These are phyloP conservation scores for Cyclotella cryptica DNA, from an alignment of 108 stramenopile genomes.

Conservation along the genomic window DNA sequence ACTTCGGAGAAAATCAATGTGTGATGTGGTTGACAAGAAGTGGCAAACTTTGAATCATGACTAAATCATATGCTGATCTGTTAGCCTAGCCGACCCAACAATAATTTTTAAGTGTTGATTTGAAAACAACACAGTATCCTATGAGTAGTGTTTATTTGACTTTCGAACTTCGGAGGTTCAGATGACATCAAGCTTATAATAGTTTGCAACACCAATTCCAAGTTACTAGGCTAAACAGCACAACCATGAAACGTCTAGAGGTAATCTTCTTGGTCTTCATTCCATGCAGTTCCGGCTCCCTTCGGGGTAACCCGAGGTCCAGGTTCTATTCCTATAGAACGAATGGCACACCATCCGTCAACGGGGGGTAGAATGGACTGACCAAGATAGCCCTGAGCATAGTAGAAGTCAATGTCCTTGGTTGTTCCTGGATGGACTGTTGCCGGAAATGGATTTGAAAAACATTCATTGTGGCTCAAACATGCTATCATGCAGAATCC, in stretches of 20 bases:
- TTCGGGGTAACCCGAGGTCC: constrained; percentile 8
- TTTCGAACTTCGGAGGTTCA: no score
- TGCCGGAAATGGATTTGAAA: neutral
- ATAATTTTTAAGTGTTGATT: no score
- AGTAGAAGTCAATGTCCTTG: constrained; percentile 89
- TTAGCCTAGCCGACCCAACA: no score
- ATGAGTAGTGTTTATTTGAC: no score
- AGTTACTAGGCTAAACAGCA: no score
- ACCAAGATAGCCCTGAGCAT: constrained; percentile 34
- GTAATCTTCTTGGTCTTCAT: neutral
- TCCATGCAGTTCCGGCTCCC: neutral
- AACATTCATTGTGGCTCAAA: neutral
- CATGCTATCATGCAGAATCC: neutral
- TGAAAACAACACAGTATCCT: no score
- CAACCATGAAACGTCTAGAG: neutral
- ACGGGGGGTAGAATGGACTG: constrained; percentile 6
- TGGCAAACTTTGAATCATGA: no score
- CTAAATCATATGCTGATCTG: no score
- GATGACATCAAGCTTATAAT: no score
- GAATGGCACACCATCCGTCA: constrained; percentile 5
- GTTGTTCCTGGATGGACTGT: constrained; percentile 74
- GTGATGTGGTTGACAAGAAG: no score
- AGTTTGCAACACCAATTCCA: no score
- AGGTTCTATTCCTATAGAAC: constrained; percentile 6
- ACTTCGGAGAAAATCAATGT: no score